Conservation (phyloP, 306 rosid species). For the Fragaria ananassa region DNA sequence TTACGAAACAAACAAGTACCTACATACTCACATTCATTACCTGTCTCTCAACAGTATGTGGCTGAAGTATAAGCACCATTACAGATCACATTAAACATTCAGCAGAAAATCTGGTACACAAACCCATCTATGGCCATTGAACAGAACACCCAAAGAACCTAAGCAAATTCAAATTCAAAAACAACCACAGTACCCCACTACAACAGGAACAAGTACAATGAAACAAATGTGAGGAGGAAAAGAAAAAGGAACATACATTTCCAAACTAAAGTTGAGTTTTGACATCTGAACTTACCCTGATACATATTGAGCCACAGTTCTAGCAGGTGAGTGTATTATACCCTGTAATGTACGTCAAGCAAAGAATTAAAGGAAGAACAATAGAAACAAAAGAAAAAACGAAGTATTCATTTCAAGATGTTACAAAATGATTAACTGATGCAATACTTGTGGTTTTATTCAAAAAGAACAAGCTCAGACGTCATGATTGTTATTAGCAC, state of each 20-base stretch:
- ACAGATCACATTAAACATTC: background rate
- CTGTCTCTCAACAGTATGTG: background rate
- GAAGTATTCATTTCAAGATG: background rate
- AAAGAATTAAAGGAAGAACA: background rate
- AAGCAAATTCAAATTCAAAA: background rate
- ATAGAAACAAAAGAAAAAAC: background rate
- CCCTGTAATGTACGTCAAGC: background rate
- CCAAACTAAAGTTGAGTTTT: background rate
- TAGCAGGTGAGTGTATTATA: background rate
- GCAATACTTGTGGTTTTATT: background rate
- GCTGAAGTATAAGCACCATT: background rate
- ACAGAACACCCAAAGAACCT: background rate
- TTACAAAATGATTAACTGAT: background rate
- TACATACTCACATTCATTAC: background rate
- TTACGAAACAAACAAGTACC: background rate
- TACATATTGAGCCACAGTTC: background rate
- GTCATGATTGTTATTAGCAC: background rate
- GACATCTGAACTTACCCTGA: conserved; percentile 5
- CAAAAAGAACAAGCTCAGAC: background rate
- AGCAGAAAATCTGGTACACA: background rate
- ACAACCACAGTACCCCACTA: background rate
- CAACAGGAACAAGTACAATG: background rate
- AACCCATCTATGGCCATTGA: background rate
- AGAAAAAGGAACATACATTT: background rate
- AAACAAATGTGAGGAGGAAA: background rate